Percentiles rank a stretch among this genome's conserved stretches.
Evolutionary conservation across 2,329 filamentous ascomycete species (phyloP).

Genomic region (Neofusicoccum parvum): DNA sequence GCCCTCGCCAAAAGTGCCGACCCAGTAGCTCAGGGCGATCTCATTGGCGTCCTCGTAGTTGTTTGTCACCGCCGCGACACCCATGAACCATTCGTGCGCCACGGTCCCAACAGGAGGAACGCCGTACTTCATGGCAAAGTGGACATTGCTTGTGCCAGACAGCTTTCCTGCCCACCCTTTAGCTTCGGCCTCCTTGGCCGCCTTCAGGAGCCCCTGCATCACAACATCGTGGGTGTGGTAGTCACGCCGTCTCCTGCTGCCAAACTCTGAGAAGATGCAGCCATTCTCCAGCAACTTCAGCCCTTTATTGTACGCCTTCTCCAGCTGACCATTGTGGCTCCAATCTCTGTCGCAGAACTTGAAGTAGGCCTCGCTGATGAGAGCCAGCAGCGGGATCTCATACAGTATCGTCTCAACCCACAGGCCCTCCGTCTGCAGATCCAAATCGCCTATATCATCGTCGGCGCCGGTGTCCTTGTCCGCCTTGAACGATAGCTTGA

Average conservation of each 20-base stretch:
- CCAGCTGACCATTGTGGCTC: conserved; percentile 83
- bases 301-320: conserved; percentile 82
- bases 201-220: conserved; percentile 79
- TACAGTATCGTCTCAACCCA: conserved; percentile 98
- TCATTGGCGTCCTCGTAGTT: conserved; percentile 86
- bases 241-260: conserved; percentile 82
- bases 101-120: conserved; percentile 85
- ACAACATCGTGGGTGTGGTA: conserved; percentile 95
- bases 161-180: conserved; percentile 72
- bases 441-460: conserved; percentile 68
- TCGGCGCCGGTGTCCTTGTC: conserved; percentile 61
- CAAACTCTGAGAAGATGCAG: conserved; percentile 92
- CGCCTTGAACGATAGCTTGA: conserved; percentile 67
- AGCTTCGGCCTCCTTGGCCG: conserved; percentile 69
- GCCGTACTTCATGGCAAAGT: conserved; percentile 91
- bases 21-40: conserved; percentile 82
- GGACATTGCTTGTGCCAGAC: conserved; percentile 92
- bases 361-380: conserved; percentile 97
- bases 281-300: conserved; percentile 74
- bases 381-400: conserved; percentile 88
- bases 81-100: conserved; percentile 99
- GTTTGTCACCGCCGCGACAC: conserved; percentile 85
- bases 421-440: conserved; percentile 74
- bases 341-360: conserved; percentile 94
- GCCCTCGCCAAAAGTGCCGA: conserved; percentile 83